These are phyloP conservation scores for Vararia minispora DNA, from an alignment of 768 basidiomycete genomes.

Conservation along the genomic window DNA sequence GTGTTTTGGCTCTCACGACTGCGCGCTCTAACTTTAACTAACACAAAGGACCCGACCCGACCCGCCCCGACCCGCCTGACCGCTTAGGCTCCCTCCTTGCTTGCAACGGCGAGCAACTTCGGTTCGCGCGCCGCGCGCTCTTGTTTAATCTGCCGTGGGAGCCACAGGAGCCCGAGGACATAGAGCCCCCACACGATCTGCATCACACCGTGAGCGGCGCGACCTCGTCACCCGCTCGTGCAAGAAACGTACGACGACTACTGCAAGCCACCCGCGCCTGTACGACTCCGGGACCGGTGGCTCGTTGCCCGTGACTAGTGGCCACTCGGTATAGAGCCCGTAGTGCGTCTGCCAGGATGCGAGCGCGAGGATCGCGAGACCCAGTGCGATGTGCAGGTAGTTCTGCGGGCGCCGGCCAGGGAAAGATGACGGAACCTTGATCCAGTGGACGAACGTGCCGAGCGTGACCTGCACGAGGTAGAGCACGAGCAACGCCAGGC, in stretches of 20 bases:
- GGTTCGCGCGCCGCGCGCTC: no score
- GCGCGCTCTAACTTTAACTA: no score
- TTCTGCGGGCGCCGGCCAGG: conserved; percentile 18
- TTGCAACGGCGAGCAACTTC: no score
- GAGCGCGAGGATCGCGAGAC: conserved; percentile 17
- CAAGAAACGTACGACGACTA: conserved; percentile 7
- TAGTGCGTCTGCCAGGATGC: conserved; percentile 11
- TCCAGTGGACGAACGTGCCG: conserved; percentile 17
- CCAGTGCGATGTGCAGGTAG: conserved; percentile 17
- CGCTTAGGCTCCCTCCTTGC: no score
- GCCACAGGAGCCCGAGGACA: conserved; percentile 1
- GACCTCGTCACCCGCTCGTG: background rate
- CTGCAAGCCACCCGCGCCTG: conserved; percentile 9
- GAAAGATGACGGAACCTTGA: conserved; percentile 15
- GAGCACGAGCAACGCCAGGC: conserved; percentile 16
- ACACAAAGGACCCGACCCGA: no score
- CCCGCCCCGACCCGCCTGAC: no score
- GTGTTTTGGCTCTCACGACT: no score
- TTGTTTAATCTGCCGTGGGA: conserved; percentile 8
- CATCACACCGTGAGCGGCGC: background rate
- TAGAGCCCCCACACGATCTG: conserved; percentile 9
- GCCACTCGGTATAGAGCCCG: conserved; percentile 12
- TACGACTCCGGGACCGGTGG: conserved; percentile 3
- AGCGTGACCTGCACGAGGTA: conserved; percentile 17
- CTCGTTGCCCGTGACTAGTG: conserved; percentile 4